Conservation (phyloP, 768 basidiomycete genomes). For the Auriculariales sp. region DNA sequence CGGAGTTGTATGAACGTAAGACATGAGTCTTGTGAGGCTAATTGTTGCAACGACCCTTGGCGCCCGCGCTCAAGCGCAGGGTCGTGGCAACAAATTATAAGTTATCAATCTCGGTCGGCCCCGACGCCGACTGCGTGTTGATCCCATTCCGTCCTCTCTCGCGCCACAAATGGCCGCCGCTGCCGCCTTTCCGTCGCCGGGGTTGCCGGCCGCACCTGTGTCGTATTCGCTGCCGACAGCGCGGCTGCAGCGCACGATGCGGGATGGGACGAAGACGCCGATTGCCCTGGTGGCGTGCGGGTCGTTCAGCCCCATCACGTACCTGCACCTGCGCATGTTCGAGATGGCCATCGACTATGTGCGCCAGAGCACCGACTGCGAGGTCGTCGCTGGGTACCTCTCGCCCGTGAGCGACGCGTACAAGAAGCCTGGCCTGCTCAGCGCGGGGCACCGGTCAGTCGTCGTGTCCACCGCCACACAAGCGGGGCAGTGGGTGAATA, state of each 20-base stretch:
- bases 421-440: slow-evolving; percentile 90
- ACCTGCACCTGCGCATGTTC: slow-evolving; percentile 96
- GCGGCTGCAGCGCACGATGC: slow-evolving; percentile 2
- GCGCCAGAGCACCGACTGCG: slow-evolving; percentile 80
- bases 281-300: slow-evolving; percentile 93
- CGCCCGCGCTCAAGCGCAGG: too few relatives aligned
- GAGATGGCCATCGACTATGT: slow-evolving; percentile 98
- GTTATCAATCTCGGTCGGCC: too few relatives aligned
- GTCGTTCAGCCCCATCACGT: slow-evolving; percentile 96
- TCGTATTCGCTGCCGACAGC: slow-evolving; percentile 3
- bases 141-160: too few relatives aligned
- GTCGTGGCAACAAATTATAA: too few relatives aligned
- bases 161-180: too few relatives aligned
- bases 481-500: too few relatives aligned
- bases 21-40: too few relatives aligned
- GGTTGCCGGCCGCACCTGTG: too few relatives aligned
- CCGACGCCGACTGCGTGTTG: too few relatives aligned
- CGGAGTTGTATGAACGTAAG: too few relatives aligned
- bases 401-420: slow-evolving; percentile 94
- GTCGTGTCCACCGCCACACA: slow-evolving; percentile 16
- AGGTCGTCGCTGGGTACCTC: slow-evolving; percentile 90
- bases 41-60: too few relatives aligned
- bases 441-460: slow-evolving; percentile 74
- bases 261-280: slow-evolving; percentile 42
- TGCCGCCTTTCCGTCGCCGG: too few relatives aligned